Evolutionary conservation across 2,329 filamentous ascomycete species (phyloP).

Genomic region (Endothia cerciana): DNA sequence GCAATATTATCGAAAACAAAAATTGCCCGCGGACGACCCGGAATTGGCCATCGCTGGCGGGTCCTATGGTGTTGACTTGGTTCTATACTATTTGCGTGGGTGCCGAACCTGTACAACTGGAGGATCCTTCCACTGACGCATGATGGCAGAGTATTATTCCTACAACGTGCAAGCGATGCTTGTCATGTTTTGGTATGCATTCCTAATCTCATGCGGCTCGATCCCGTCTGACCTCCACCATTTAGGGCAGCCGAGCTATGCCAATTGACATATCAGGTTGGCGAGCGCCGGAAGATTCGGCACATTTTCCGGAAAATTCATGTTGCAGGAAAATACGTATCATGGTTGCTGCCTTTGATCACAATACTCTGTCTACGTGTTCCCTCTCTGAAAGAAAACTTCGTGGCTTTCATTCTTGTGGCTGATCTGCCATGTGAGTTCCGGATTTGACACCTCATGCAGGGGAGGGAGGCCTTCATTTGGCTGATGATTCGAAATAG

Average conservation of each 20-base stretch:
- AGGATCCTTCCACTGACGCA: neutral
- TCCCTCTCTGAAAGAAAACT: conserved; percentile 27
- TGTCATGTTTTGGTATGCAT: conserved; percentile 33
- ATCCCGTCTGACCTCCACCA: neutral
- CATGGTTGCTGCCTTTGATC: conserved; percentile 32
- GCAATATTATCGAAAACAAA: conserved; percentile 30
- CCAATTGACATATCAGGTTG: conserved; percentile 28
- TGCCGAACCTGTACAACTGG: conserved; percentile 17
- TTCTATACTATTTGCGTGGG: conserved; percentile 36
- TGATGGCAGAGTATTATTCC: conserved; percentile 31
- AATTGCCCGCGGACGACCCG: conserved; percentile 30
- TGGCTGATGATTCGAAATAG: conserved; percentile 19
- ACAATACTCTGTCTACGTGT: conserved; percentile 31
- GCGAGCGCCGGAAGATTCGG: conserved; percentile 29
- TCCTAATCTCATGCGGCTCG: neutral
- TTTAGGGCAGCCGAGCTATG: conserved; percentile 20
- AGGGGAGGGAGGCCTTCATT: neutral
- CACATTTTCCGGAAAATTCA: conserved; percentile 32
- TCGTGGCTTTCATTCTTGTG: conserved; percentile 29
- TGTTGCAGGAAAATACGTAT: conserved; percentile 30
- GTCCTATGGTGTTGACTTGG: conserved; percentile 33
- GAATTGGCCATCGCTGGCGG: conserved; percentile 34
- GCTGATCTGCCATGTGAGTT: conserved; percentile 34
- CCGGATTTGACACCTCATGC: neutral
- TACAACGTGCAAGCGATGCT: conserved; percentile 34